A percentile compares a stretch with the other conserved stretches of the same genome.
Conservation (phyloP, 306 rosid genomes). For the Rosa chinensis region DNA sequence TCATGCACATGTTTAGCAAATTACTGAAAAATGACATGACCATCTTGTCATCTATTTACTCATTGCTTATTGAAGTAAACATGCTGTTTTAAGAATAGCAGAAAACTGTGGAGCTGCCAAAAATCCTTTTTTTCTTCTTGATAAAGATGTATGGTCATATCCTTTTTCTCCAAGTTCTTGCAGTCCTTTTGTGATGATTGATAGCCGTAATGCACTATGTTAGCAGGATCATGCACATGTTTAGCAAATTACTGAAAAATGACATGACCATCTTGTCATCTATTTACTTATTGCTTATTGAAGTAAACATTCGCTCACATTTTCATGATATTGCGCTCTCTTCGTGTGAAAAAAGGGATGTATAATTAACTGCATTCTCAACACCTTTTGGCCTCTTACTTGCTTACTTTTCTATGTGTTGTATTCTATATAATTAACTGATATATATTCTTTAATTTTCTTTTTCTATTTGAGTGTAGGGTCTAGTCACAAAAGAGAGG, state of each 20-base stretch:
- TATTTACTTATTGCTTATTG: background rate
- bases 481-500: constrained; percentile 88
- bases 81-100: constrained; percentile 75
- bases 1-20: background rate
- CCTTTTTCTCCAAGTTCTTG: constrained; percentile 9
- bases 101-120: constrained; percentile 64
- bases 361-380: background rate
- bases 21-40: background rate
- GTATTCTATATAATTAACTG: background rate
- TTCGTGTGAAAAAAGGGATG: background rate
- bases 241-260: background rate
- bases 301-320: background rate
- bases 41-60: background rate
- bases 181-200: background rate
- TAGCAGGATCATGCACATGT: background rate
- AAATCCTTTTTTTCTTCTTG: constrained; percentile 71
- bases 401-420: background rate
- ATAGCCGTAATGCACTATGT: constrained; percentile 1
- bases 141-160: constrained; percentile 69
- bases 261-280: background rate
- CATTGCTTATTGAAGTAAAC: constrained; percentile 1
- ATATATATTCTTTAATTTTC: background rate
- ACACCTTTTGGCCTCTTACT: background rate
- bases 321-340: background rate
- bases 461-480: constrained; percentile 52